Conservation (phyloP, 208 protist species). For the Acanthamoeba castellanii region DNA sequence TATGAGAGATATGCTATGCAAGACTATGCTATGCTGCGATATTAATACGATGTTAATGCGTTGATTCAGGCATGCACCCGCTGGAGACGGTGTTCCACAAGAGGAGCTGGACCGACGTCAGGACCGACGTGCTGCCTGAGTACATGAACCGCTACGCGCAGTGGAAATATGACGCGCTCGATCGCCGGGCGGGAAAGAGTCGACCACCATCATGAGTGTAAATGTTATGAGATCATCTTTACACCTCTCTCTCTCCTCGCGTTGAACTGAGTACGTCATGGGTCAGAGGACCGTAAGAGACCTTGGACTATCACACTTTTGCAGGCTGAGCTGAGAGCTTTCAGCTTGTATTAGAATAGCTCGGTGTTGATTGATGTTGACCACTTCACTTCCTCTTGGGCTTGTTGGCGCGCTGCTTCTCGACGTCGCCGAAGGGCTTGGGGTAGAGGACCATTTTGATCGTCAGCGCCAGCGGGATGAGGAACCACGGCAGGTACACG, state of each 20-base stretch:
- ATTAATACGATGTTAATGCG: too few relatives aligned
- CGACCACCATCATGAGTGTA: neutral
- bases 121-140: neutral
- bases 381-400: slow-evolving; percentile 2
- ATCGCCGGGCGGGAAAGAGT: neutral
- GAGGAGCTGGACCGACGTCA: slow-evolving; percentile 29
- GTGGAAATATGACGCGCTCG: neutral
- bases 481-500: slow-evolving; percentile 52
- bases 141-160: neutral
- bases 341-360: too few relatives aligned
- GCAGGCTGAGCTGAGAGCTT: too few relatives aligned
- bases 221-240: neutral
- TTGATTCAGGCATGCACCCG: neutral
- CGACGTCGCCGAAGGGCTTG: slow-evolving; percentile 44
- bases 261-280: too few relatives aligned
- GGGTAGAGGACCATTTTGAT: slow-evolving; percentile 63
- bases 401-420: neutral
- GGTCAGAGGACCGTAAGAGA: too few relatives aligned
- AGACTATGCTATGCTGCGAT: too few relatives aligned
- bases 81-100: slow-evolving; percentile 42
- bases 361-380: too few relatives aligned
- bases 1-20: too few relatives aligned
- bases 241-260: too few relatives aligned
- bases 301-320: too few relatives aligned
- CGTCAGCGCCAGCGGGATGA: slow-evolving; percentile 41